Conservation (phyloP, 1,284 basidiomycete species). For the Sparassis latifolia region DNA sequence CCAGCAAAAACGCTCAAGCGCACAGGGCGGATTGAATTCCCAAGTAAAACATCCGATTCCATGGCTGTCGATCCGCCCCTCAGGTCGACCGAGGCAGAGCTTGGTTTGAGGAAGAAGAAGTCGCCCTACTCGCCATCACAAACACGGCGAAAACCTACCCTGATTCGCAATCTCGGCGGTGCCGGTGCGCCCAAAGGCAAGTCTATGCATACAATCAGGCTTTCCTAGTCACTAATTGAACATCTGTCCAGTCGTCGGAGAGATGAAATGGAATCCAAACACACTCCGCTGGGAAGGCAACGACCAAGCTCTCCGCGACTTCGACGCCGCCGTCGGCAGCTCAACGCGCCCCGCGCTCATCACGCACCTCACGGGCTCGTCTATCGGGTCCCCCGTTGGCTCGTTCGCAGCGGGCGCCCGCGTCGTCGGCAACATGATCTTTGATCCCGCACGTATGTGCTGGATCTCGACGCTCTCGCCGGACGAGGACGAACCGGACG, state of each 20-base stretch:
- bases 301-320: slow-evolving; percentile 83
- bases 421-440: slow-evolving; percentile 95
- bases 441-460: slow-evolving; percentile 90
- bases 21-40: slow-evolving; percentile 31
- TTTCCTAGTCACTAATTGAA: background rate
- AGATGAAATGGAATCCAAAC: slow-evolving; percentile 95
- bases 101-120: slow-evolving; percentile 51
- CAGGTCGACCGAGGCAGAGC: slow-evolving; percentile 23
- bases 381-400: slow-evolving; percentile 71
- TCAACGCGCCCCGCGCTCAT: slow-evolving; percentile 94
- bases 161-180: slow-evolving; percentile 82
- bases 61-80: slow-evolving; percentile 8
- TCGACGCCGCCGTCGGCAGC: slow-evolving; percentile 76
- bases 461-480: slow-evolving; percentile 83
- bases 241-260: slow-evolving; percentile 64
- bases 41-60: slow-evolving; percentile 18
- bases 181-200: slow-evolving; percentile 70
- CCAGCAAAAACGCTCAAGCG: slow-evolving; percentile 36
- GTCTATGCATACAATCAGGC: slow-evolving; percentile 17
- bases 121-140: slow-evolving; percentile 35
- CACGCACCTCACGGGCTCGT: slow-evolving; percentile 80
- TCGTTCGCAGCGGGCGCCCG: slow-evolving; percentile 73
- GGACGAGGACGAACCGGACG: slow-evolving; percentile 90
- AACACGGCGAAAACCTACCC: slow-evolving; percentile 69
- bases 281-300: slow-evolving; percentile 95